Evolutionary conservation across 495 filamentous ascomycete genomes (phyloP), one percentile per base, ranked within the genome.

Genomic region (Aspergillus sparsus): DNA sequence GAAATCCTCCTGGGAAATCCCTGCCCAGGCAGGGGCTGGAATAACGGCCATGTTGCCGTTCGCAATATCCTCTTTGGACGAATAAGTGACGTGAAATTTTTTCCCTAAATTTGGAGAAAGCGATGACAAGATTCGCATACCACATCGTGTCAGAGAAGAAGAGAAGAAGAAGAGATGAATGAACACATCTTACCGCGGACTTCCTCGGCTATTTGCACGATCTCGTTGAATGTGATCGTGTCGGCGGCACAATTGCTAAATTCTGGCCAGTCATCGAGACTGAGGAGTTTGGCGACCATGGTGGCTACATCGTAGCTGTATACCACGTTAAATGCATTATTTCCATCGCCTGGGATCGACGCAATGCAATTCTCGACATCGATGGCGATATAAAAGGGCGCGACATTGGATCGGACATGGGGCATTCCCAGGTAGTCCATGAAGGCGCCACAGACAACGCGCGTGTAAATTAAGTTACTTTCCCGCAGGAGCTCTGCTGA

Each of bases 141-240:
- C 21, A 27, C 21, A 27, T 27, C 21, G 21, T 27, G 21, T 27
- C 21, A 27, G 21, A 27, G 3, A 3, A 27, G 21, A 3, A 27
- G 21, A 3, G 3, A 27, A 27, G 21, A 27, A 1, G 21, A 27
- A 27, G 21, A 27, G 21, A 27, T 27, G 21, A 27, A 27, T 27
- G 21, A 27, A 27, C 21, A 27, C 21, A 1, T 27, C 42, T 46
- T 46, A 46, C 42, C 42, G 42, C 42, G 42, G 42, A 46, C 42
- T 16, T 46, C 42, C 42, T 46, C 42, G 42, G 42, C 42, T 46
- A 46, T 46, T 46, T 7, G 42, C 42, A 46, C 42, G 18, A 46
- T 46, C 11, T 46, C 42, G 15, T 46, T 46, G 42, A 46, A 46
- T 8, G 42, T 46, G 42, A 46, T 16, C n/a, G n/a, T 16, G 11